Conservation (phyloP, 345 rosid species). For the Rhodomyrtus tomentosa region DNA sequence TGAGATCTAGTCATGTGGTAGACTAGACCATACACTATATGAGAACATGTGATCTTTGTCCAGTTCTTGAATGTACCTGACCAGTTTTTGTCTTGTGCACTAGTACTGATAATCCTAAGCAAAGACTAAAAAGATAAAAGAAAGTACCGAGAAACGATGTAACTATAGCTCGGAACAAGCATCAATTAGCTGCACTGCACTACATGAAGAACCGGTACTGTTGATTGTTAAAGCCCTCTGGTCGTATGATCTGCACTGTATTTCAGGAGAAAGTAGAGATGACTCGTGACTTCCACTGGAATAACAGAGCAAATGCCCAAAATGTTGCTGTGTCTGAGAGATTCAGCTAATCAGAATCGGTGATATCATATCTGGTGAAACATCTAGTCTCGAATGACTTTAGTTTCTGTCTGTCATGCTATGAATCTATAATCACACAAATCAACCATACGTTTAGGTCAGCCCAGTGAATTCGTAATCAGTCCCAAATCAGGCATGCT, state of each 20-base stretch:
- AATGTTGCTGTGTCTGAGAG: neutral
- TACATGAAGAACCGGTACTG: neutral
- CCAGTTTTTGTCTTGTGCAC: neutral
- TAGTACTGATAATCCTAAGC: neutral
- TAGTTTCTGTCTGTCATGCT: neutral
- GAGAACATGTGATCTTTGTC: neutral
- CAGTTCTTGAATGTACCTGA: neutral
- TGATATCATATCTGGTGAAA: neutral
- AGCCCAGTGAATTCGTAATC: neutral
- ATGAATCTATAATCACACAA: neutral
- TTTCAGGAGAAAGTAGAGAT: neutral
- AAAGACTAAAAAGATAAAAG: neutral
- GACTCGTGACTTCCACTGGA: neutral
- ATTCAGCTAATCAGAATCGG: neutral
- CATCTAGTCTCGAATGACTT: neutral
- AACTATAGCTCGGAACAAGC: neutral
- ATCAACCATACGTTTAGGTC: neutral
- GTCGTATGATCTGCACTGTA: neutral
- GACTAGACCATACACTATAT: neutral
- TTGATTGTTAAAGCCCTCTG: neutral
- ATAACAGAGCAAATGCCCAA: neutral
- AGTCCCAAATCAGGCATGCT: neutral
- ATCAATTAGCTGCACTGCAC: neutral
- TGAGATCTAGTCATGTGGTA: neutral
- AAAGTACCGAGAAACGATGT: neutral